A percentile compares a stretch with the other conserved stretches of the same genome.
Evolutionary conservation across 1,139 yeast genomes (phyloP).

Genomic region (Debaryomyces sp.): DNA sequence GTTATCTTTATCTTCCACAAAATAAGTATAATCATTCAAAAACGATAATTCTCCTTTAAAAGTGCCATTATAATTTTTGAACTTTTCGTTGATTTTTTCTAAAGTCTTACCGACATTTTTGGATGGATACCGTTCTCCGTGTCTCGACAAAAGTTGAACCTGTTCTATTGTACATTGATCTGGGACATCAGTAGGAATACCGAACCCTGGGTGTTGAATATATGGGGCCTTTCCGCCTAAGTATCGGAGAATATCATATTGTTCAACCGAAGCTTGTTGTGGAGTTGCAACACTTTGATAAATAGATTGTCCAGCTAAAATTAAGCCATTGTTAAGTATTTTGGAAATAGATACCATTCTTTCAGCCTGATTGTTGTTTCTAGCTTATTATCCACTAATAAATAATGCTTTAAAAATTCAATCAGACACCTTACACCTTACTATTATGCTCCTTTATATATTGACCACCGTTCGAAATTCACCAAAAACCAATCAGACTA

Average conservation of each 20-base stretch:
- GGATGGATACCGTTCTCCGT: slow-evolving; percentile 42
- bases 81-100: slow-evolving; percentile 24
- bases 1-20: slow-evolving; percentile 24
- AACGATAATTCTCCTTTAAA: slow-evolving; percentile 28
- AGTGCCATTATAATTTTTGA: slow-evolving; percentile 20
- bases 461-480: not conserved
- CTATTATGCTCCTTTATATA: no score
- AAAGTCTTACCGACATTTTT: slow-evolving; percentile 23
- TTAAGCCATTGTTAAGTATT: slow-evolving; percentile 27
- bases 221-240: slow-evolving; percentile 43
- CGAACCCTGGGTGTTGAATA: slow-evolving; percentile 35
- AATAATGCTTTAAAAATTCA: no score
- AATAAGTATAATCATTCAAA: slow-evolving; percentile 29
- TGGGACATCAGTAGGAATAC: slow-evolving; percentile 37
- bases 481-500: not conserved
- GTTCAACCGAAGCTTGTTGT: slow-evolving; percentile 33
- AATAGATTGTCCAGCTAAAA: slow-evolving; percentile 26
- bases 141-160: slow-evolving; percentile 37
- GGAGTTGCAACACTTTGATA: slow-evolving; percentile 29
- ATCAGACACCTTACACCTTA: not conserved
- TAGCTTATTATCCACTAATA: not conserved
- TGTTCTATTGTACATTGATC: slow-evolving; percentile 35
- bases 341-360: slow-evolving; percentile 34
- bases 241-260: slow-evolving; percentile 33
- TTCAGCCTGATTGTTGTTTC: not conserved